phyloP scores from a whole-genome alignment of 2,329 filamentous ascomycete species.

The Aquanectria penicillioides region DNA sequence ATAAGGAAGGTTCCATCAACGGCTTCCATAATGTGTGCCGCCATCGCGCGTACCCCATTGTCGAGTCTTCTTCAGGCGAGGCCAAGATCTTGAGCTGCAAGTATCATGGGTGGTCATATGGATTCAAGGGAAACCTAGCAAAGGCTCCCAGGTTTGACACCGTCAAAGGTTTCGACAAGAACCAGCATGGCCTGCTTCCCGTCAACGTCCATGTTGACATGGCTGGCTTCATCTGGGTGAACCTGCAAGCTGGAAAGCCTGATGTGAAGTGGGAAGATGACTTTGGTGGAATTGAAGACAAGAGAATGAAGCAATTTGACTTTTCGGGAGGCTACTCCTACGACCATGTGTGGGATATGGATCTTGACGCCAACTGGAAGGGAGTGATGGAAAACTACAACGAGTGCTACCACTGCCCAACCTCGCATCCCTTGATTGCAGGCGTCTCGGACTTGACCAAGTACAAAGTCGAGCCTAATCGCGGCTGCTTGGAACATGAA shows the following conservation, averaged over 20 bases:
- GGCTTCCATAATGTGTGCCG: slow-evolving; percentile 71
- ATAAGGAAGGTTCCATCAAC: slow-evolving; percentile 61
- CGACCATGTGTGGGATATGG: slow-evolving; percentile 67
- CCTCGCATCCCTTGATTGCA: slow-evolving; percentile 66
- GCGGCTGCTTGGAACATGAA: slow-evolving; percentile 57
- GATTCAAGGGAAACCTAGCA: slow-evolving; percentile 64
- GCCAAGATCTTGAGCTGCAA: slow-evolving; percentile 65
- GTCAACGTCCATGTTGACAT: slow-evolving; percentile 62
- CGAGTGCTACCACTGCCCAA: slow-evolving; percentile 71
- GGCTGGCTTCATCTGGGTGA: slow-evolving; percentile 68
- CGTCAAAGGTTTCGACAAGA: slow-evolving; percentile 63
- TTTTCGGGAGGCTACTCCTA: slow-evolving; percentile 61
- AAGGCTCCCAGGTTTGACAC: slow-evolving; percentile 69
- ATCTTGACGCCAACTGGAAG: slow-evolving; percentile 68
- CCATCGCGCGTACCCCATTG: slow-evolving; percentile 68
- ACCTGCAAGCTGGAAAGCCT: slow-evolving; percentile 58
- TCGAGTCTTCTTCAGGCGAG: slow-evolving; percentile 58
- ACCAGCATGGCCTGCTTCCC: slow-evolving; percentile 62
- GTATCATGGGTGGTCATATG: slow-evolving; percentile 72
- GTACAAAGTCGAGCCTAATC: slow-evolving; percentile 60
- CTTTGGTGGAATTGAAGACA: slow-evolving; percentile 57
- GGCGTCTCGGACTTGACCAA: slow-evolving; percentile 63
- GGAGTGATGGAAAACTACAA: slow-evolving; percentile 71
- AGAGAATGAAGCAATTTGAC: slow-evolving; percentile 56
- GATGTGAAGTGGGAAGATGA: slow-evolving; percentile 62